Evolutionary conservation across 371 early-diverging fungal species (phyloP), one percentile per base, ranked within the genome.

Genomic region (Umbelopsis sp.): DNA sequence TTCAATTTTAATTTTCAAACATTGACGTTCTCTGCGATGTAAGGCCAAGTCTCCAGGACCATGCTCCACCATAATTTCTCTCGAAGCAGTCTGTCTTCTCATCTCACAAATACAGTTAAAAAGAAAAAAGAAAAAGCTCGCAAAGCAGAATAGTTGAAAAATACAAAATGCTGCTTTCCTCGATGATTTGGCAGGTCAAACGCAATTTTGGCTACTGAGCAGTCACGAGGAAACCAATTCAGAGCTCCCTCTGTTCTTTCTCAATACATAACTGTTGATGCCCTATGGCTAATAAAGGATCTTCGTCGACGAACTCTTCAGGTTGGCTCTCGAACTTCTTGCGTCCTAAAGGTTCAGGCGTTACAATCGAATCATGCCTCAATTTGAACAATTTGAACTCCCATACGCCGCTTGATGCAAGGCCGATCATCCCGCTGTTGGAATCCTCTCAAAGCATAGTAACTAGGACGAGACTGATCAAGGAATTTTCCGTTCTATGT

Each of bases 341-440:
- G 71, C 77, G 83, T 57, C 75, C 83, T 22, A 77, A 79, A 35
- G 74, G 81, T 22, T 76, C 77, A 2, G 80, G 81, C 16, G 68
- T 80, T 32, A 72, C 84, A 22, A 76, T 84, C 10, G 84, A 84
- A 73, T 75, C 84, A 8, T 81, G 80, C 68, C 73, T 84, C 16
- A 81, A 84, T 65, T 35, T 81, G 24, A 70, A 70, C 18, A 72
- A 66, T 62, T 53, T 65, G 41, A 77, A 80, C 66, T 73, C 78
- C 20, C 70, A 76, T 2, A 70, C 63, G 3, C 76, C 82, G n/a
- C 70, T 84, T 22, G 82, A 84, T 70, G 82, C 84, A 53, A 77
- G 82, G 50, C 74, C 79, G 25, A 63, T 81, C 64, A 44, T 84
- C 38, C 79, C 79, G 2, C 69, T 84, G 14, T 69, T 84, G 18